A percentile compares a stretch with the other conserved stretches of the same genome.
These are phyloP conservation scores for Beauveria sp. DNA, from an alignment of 2,329 filamentous ascomycete species.

Conservation along the genomic window DNA sequence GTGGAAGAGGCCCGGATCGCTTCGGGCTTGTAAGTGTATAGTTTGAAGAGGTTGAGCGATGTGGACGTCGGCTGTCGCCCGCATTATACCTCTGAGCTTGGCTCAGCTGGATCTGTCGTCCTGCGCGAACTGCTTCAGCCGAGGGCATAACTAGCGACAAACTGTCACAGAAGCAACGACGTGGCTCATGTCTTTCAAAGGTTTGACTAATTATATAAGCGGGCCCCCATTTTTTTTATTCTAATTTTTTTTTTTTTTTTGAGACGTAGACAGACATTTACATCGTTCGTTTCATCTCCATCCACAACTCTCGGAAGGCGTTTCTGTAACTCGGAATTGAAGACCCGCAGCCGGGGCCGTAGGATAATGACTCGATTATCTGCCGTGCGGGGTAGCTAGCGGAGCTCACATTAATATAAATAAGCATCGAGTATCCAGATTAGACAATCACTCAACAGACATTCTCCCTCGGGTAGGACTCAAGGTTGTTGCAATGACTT, in stretches of 20 bases:
- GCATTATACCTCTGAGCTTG: slow-evolving; percentile 53
- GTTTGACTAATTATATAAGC: not conserved
- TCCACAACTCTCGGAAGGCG: not conserved
- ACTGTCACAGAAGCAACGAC: not conserved
- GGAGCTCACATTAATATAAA: not conserved
- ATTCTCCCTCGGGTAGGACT: not conserved
- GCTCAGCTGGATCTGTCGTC: slow-evolving; percentile 42
- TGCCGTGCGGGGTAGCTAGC: not conserved
- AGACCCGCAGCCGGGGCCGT: not conserved
- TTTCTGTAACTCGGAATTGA: not conserved
- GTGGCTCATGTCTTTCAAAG: not conserved
- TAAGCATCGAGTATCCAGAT: not conserved
- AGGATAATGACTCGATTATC: not conserved
- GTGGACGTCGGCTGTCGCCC: slow-evolving; percentile 36
- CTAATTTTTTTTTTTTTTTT: no score
- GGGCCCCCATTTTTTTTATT: no score
- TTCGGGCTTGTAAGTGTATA: slow-evolving; percentile 41
- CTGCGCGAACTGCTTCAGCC: not conserved
- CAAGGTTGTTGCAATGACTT: not conserved
- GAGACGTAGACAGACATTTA: no score
- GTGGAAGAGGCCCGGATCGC: slow-evolving; percentile 33
- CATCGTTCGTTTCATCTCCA: no score
- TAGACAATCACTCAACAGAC: not conserved
- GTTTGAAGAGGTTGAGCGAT: slow-evolving; percentile 36
- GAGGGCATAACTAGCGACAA: no score